Evolutionary conservation across 352 stramenopile species (phyloP), one percentile per base, ranked within the genome.

Genomic region (Globisporangium takayamanum): DNA sequence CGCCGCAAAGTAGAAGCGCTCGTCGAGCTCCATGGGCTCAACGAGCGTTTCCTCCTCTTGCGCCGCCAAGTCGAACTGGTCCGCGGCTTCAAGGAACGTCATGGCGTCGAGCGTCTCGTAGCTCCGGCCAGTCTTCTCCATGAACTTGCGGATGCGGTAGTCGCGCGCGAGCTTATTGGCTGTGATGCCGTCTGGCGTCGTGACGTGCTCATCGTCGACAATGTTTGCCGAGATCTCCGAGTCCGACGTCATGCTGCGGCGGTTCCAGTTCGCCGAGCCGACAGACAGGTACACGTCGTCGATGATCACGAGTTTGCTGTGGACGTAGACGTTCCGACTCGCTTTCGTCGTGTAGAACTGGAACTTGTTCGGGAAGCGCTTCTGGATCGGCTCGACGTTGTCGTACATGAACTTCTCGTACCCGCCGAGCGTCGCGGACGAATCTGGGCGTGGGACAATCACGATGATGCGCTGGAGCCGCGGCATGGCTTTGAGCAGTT

Each of bases 211-310:
- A 45, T 59, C 63, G 49, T 87, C 80, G 15, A 89, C 68, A 20
- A 87, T 49, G 26, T 83, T 82, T 0, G 74, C 75, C 0, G 63
- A 70, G 16, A 87, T 70, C 62, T 89, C 77, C 49, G 69, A 76
- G 68, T 87, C 80, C 3, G 63, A 76, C 7, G 75, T 88, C 74
- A 87, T 87, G 50, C 77, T 84, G 48, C 77, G 74, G 3, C 73
- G 66, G 55, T 89, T 88, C 80, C 77, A 89, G 63, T 89, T 89
- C 25, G 68, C 68, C 3, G 77, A 89, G 33, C 59, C 59, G 15
- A 64, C 41, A 1, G 75, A 82, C 1, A 89, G 30, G 57, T 80
- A 87, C 18, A 89, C 80, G 57, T 87, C 80, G 58, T 89, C 80
- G 15, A 60, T 54, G 55, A 60, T 54, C 55, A 60, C 55, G 45